Conservation (phyloP, 768 basidiomycete species). For the Jaapia argillacea region DNA sequence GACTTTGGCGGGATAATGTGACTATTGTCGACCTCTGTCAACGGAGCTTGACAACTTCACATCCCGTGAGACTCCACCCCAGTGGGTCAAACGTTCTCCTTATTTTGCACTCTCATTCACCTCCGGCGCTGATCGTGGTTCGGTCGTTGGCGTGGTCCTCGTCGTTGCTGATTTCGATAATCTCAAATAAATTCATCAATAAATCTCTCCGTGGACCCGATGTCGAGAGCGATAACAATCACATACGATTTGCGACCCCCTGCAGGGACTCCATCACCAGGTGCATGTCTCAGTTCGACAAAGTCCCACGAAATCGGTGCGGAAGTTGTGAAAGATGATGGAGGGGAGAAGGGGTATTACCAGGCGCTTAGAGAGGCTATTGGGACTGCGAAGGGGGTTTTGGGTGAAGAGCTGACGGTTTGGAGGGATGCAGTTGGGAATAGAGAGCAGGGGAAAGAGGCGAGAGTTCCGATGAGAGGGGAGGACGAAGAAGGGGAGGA, state of each 20-base stretch:
- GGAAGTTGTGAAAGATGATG: too few relatives aligned
- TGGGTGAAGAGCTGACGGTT: constrained; percentile 61
- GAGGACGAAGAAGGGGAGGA: constrained; percentile 37
- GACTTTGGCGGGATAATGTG: too few relatives aligned
- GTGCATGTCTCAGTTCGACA: constrained; percentile 14
- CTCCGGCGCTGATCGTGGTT: too few relatives aligned
- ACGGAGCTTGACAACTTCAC: too few relatives aligned
- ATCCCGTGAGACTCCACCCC: too few relatives aligned
- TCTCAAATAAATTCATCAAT: too few relatives aligned
- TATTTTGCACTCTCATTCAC: background rate
- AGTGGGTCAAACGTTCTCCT: background rate
- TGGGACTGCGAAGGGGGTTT: constrained; percentile 35
- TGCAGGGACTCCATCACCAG: constrained; percentile 12
- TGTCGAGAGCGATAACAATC: constrained; percentile 25
- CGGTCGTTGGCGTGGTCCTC: too few relatives aligned
- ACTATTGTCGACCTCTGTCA: too few relatives aligned
- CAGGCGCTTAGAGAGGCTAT: constrained; percentile 37
- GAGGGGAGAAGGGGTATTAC: constrained; percentile 35
- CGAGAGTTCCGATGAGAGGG: constrained; percentile 25
- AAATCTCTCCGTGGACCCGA: constrained; percentile 2
- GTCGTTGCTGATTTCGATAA: too few relatives aligned
- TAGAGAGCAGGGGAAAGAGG: constrained; percentile 51
- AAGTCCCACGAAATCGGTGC: constrained; percentile 17
- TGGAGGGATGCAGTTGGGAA: constrained; percentile 72
- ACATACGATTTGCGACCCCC: constrained; percentile 36